Conservation (phyloP, 805 yeast genomes). For the Myxozyma kluyveri region DNA sequence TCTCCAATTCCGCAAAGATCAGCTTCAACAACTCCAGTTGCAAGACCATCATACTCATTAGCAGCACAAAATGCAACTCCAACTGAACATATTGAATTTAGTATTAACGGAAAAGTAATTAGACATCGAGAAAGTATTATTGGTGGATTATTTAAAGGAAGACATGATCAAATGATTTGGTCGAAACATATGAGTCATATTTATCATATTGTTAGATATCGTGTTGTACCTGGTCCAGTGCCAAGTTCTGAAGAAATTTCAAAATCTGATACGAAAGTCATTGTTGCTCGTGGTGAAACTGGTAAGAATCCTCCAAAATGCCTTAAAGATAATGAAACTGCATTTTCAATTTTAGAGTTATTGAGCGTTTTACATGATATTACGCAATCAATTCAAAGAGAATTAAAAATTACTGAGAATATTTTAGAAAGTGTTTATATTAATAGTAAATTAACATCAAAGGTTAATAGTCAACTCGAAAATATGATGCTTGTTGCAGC, state of each 20-base stretch:
- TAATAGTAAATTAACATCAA: constrained; percentile 81
- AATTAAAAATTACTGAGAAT: background rate
- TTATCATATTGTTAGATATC: constrained; percentile 9
- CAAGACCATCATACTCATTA: constrained; percentile 24
- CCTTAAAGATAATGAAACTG: constrained; percentile 11
- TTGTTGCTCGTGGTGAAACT: constrained; percentile 4
- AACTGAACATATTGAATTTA: constrained; percentile 50
- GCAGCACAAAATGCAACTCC: constrained; percentile 17
- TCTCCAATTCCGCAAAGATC: background rate
- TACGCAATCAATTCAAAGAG: background rate
- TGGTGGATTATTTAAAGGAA: constrained; percentile 57
- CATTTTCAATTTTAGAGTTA: constrained; percentile 32
- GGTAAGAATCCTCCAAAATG: constrained; percentile 13
- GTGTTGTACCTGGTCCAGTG: constrained; percentile 21
- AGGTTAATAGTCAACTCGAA: constrained; percentile 79
- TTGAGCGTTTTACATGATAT: constrained; percentile 32
- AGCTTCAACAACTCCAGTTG: constrained; percentile 1
- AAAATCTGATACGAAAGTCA: constrained; percentile 4
- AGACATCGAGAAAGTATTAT: constrained; percentile 67
- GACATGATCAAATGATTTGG: constrained; percentile 36
- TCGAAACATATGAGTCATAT: constrained; percentile 2
- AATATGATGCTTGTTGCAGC: constrained; percentile 86
- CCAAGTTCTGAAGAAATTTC: background rate
- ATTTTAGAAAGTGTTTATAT: constrained; percentile 43
- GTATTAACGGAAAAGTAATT: constrained; percentile 51